Conservation (phyloP, 2,329 filamentous ascomycete genomes). For the Alternaria dauci region DNA sequence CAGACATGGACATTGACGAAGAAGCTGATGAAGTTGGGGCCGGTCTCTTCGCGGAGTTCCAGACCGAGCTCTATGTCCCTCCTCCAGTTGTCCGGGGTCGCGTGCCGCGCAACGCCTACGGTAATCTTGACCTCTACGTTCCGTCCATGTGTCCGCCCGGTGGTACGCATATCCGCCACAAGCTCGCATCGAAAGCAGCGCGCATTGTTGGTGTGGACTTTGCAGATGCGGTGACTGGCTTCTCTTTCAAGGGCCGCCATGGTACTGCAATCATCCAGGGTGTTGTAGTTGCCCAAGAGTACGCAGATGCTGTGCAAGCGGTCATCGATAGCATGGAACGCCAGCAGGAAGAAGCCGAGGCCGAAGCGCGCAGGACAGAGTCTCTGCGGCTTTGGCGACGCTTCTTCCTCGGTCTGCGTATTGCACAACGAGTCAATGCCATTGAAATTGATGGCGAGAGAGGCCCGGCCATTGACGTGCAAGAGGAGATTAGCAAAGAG, state of each 20-base stretch:
- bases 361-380: constrained; percentile 61
- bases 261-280: constrained; percentile 86
- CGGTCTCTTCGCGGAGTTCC: constrained; percentile 66
- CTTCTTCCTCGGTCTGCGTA: constrained; percentile 69
- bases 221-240: constrained; percentile 88
- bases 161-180: constrained; percentile 64
- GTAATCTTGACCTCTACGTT: constrained; percentile 70
- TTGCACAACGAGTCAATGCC: constrained; percentile 75
- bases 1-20: constrained; percentile 45
- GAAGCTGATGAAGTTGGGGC: constrained; percentile 56
- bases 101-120: constrained; percentile 70
- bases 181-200: constrained; percentile 74
- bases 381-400: constrained; percentile 67
- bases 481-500: constrained; percentile 41
- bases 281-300: constrained; percentile 76
- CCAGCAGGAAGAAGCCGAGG: constrained; percentile 69
- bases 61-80: constrained; percentile 76
- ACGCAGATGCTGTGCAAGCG: constrained; percentile 73
- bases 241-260: constrained; percentile 83
- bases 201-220: constrained; percentile 81
- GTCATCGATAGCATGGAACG: constrained; percentile 74
- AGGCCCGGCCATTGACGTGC: constrained; percentile 37
- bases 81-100: constrained; percentile 77
- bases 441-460: constrained; percentile 49
- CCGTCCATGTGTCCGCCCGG: constrained; percentile 70